These are phyloP conservation scores for Acacia acuminata DNA, from an alignment of 306 rosid genomes.

Conservation along the genomic window DNA sequence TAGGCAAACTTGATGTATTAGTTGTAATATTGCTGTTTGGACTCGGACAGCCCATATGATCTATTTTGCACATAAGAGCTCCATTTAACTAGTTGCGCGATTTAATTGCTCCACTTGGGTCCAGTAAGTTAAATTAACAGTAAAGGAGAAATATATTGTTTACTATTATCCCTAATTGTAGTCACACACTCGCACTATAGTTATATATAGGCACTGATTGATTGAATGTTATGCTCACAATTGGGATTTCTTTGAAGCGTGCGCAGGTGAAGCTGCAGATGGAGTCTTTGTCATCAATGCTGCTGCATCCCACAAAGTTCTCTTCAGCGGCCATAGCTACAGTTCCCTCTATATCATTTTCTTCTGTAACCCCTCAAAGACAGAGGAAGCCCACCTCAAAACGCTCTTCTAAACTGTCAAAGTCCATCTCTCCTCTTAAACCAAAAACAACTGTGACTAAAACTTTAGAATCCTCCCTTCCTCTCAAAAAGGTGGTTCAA, in stretches of 20 bases:
- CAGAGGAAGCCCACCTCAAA: conserved; percentile 38
- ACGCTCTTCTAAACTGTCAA: conserved; percentile 39
- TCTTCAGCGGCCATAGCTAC: conserved; percentile 30
- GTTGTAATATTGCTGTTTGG: background rate
- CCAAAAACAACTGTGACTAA: conserved; percentile 16
- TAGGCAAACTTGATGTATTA: background rate
- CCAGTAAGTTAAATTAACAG: background rate
- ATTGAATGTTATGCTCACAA: background rate
- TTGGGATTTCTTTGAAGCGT: background rate
- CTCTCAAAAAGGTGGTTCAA: conserved; percentile 58
- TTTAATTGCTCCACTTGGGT: background rate
- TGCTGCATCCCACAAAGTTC: conserved; percentile 38
- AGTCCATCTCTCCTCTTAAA: conserved; percentile 35
- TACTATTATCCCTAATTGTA: background rate
- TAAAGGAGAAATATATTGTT: background rate
- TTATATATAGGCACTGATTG: background rate
- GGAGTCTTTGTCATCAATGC: conserved; percentile 47
- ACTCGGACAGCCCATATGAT: background rate
- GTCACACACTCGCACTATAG: background rate
- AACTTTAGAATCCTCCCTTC: conserved; percentile 31
- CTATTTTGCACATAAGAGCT: background rate
- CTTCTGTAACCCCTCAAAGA: conserved; percentile 38
- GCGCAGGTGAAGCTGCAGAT: background rate
- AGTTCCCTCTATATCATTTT: conserved; percentile 28
- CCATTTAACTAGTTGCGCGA: background rate